A percentile compares a stretch with the other conserved stretches of the same genome.
These are phyloP conservation scores for Phytopythium litorale DNA, from an alignment of 352 stramenopile species.

Conservation along the genomic window DNA sequence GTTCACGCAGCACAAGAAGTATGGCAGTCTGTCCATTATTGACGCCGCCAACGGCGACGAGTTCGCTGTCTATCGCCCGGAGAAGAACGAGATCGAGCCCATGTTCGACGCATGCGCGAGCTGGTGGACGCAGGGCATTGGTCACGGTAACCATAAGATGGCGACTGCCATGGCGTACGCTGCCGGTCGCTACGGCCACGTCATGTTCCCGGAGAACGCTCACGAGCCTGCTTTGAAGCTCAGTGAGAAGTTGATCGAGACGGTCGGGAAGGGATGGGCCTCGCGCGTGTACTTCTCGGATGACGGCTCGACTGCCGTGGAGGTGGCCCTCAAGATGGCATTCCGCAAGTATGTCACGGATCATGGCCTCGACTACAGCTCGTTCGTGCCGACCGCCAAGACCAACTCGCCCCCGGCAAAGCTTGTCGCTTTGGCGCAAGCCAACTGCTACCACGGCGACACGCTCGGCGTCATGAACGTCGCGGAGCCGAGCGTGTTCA, in stretches of 20 bases:
- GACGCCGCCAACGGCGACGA: slow-evolving; percentile 90
- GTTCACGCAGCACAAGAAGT: slow-evolving; percentile 91
- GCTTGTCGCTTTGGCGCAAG: slow-evolving; percentile 78
- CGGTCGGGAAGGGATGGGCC: slow-evolving; percentile 80
- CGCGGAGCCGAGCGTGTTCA: slow-evolving; percentile 89
- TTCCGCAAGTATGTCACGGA: slow-evolving; percentile 83
- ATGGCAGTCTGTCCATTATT: slow-evolving; percentile 77
- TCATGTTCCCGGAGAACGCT: slow-evolving; percentile 91
- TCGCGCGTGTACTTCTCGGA: slow-evolving; percentile 91
- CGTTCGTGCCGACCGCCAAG: slow-evolving; percentile 21
- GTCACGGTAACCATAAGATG: slow-evolving; percentile 88
- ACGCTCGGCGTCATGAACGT: slow-evolving; percentile 91
- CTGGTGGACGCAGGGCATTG: slow-evolving; percentile 92
- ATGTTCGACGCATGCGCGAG: slow-evolving; percentile 90
- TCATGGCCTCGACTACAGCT: slow-evolving; percentile 56
- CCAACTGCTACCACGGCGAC: slow-evolving; percentile 91
- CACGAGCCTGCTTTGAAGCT: slow-evolving; percentile 84
- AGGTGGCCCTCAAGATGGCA: slow-evolving; percentile 91
- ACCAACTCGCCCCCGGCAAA: slow-evolving; percentile 29
- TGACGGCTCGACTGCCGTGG: slow-evolving; percentile 88
- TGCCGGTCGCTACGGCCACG: slow-evolving; percentile 87
- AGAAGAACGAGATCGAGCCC: slow-evolving; percentile 51
- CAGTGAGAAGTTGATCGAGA: slow-evolving; percentile 69
- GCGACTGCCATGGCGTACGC: slow-evolving; percentile 85
- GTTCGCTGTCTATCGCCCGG: slow-evolving; percentile 55